These are phyloP conservation scores for Salix brachista DNA, from an alignment of 345 rosid genomes.

Conservation along the genomic window DNA sequence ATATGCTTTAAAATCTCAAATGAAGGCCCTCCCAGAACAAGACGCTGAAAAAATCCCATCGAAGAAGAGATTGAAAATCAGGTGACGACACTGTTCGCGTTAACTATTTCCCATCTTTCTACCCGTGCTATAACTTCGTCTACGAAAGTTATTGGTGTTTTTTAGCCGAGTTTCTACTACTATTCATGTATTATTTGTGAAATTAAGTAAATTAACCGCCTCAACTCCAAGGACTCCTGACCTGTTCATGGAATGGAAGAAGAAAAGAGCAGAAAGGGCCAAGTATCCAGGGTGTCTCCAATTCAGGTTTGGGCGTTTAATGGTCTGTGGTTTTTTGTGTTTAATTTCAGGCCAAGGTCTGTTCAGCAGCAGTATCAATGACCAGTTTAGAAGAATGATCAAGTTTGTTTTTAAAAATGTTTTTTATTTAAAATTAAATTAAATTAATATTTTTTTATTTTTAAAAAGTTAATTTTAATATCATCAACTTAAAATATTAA, in stretches of 20 bases:
- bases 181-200: not conserved
- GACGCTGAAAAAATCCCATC: slow-evolving; percentile 67
- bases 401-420: too few relatives aligned
- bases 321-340: not conserved
- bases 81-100: slow-evolving; percentile 33
- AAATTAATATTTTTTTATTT: too few relatives aligned
- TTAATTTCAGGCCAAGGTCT: slow-evolving; percentile 23
- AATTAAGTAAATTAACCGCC: slow-evolving; percentile 58
- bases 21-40: slow-evolving; percentile 93
- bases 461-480: too few relatives aligned
- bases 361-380: slow-evolving; percentile 21
- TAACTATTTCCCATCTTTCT: not conserved
- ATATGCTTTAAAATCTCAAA: slow-evolving; percentile 80
- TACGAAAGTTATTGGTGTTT: not conserved
- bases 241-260: slow-evolving; percentile 84
- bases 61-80: slow-evolving; percentile 92
- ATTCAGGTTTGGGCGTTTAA: not conserved
- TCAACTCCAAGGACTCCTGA: slow-evolving; percentile 86
- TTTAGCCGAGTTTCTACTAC: not conserved
- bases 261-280: slow-evolving; percentile 87
- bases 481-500: too few relatives aligned
- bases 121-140: too few relatives aligned
- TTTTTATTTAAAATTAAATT: too few relatives aligned
- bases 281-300: slow-evolving; percentile 24
- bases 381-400: too few relatives aligned